A percentile compares a stretch with the other conserved stretches of the same genome.
Evolutionary conservation across 2,329 filamentous ascomycete genomes (phyloP).

Genomic region (Fusarium coicis): DNA sequence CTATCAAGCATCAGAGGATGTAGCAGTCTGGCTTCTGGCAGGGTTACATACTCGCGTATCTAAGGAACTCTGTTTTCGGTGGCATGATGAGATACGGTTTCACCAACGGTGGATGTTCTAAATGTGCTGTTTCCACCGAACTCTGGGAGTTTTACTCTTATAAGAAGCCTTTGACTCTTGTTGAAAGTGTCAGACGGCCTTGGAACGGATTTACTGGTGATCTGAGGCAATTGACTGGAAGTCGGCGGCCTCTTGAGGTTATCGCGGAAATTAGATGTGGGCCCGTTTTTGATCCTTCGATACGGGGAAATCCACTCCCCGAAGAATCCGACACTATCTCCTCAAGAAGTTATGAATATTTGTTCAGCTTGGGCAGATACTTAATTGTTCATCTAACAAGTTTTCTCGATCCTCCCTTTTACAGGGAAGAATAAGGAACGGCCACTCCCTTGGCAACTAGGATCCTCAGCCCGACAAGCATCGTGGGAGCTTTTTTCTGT

Average conservation of each 20-base stretch:
- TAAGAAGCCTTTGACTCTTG: neutral
- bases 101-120: neutral
- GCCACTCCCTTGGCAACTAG: neutral
- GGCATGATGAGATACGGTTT: conserved; percentile 12
- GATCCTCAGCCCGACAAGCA: neutral
- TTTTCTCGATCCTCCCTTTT: neutral
- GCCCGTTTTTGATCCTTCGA: neutral
- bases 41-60: conserved; percentile 28
- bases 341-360: neutral
- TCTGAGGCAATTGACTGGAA: neutral
- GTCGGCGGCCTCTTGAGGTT: conserved; percentile 26
- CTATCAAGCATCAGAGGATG: conserved; percentile 1
- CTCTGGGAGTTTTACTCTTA: neutral
- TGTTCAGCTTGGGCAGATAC: neutral
- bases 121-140: neutral
- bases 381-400: neutral
- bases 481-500: neutral
- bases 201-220: neutral
- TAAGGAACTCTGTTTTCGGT: conserved; percentile 18
- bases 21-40: too few species aligned
- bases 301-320: neutral
- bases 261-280: conserved; percentile 7
- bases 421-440: too few species aligned
- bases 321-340: conserved; percentile 1
- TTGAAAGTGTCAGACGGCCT: neutral